Evolutionary conservation across 345 rosid genomes (phyloP), one percentile per base, ranked within the genome.

Genomic region (Pistacia vera): DNA sequence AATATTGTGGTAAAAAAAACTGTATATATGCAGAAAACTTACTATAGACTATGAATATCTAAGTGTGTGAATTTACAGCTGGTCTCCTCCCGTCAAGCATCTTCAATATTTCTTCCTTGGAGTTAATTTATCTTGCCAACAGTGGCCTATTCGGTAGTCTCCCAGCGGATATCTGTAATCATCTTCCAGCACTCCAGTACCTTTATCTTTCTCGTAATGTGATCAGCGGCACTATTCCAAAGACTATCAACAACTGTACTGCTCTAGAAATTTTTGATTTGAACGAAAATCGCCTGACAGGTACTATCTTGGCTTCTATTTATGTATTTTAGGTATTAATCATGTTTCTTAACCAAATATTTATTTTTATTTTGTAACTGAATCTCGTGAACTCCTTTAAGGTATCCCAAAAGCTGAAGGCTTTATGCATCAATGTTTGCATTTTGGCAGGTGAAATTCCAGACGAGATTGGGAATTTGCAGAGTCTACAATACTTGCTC

Each of bases 391-490:
- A 30, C 33, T 30, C 33, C 33, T 30, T 30, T 30, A 30, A 30
- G 33, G 33, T 30, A 30, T 30, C 33, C 33, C 33, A 30, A 30
- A 30, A 30, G 33, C 2, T 30, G 2, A 30, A 30, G 33, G 18
- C 8, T 20, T 9, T 60, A 49, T 49, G 10, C 12, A 49, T 49
- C 52, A 49, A 49, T 8, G 11, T 49, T 49, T 49, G 52, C 3
- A 30, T 35, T 49, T 13, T 48, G 68, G 11, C 64, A 77, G 71
- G 80, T 35, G 72, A 66, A 66, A 76, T 76, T 3, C 83, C 83
- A n/a, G 0, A 54, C 35, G 77, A 76, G 11, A n/a, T 80, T 30
- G 76, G 83, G 25, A 54, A 72, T 1, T 54, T 60, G n/a, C 58
- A 11, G 17, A 25, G 66, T 49, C 75, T 66, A 20, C 28, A 14